Evolutionary conservation across 1,139 yeast species (phyloP).

Genomic region (Blastobotrys serpentis): DNA sequence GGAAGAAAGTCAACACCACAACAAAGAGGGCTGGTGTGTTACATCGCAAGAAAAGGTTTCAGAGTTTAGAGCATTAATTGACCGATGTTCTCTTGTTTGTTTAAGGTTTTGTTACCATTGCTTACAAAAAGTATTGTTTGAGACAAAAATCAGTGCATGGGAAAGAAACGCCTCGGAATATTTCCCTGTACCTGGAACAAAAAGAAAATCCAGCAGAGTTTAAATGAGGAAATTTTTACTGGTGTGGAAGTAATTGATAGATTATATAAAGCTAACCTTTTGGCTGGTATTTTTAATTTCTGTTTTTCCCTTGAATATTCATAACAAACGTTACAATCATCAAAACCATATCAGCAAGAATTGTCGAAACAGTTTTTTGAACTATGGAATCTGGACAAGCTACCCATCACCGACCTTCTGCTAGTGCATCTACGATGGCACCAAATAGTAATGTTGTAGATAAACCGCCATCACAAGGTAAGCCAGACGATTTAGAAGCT

Average conservation of each 20-base stretch:
- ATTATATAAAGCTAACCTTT: not conserved
- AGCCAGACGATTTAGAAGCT: slow-evolving; percentile 6
- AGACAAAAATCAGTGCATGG: no score
- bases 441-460: no score
- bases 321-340: no score
- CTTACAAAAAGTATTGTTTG: not conserved
- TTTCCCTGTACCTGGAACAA: slow-evolving; percentile 4
- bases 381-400: not conserved
- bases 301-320: no score
- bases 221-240: no score
- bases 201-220: no score
- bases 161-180: no score
- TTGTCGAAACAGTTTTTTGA: no score
- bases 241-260: not conserved
- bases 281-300: no score
- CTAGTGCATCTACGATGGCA: not conserved
- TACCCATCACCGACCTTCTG: not conserved
- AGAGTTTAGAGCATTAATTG: not conserved
- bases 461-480: slow-evolving; percentile 1
- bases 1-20: slow-evolving; percentile 2
- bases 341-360: no score
- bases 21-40: no score
- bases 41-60: no score
- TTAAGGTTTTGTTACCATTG: slow-evolving; percentile 5
- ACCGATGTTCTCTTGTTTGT: not conserved